Base-by-base conservation (phyloP, 2,329 filamentous ascomycete genomes). In the Ampelomyces quisqualis region DNA sequence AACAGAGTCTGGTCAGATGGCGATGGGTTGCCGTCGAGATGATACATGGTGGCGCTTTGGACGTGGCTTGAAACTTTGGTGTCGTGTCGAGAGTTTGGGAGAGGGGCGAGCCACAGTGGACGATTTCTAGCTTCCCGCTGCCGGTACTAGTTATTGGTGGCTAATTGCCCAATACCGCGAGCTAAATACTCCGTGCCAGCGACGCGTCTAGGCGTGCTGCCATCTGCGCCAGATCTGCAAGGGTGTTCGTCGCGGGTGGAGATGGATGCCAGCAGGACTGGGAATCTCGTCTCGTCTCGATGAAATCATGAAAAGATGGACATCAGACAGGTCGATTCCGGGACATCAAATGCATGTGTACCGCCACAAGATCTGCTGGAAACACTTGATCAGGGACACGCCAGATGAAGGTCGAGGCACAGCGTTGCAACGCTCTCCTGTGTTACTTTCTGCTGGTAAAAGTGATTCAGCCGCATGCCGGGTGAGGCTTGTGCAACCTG, bases 11-110 rank as follows among this genome's bases (percentile, higher is more conserved):
- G 51, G 11, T 54, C 48, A 23, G 54, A 51, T 2, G 42, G 43
- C 10, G 43, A 39, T 15, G 50, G 51, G 30, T 46, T 59, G 9
- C 49, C 54, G 36, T 61, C 57, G 19, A 61, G 47, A 33, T 61
- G 55, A 41, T 59, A 59, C 54, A 60, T 60, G 29, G 35, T 27
- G 14, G 27, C 37, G 18, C 19, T 14, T 28, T 29, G 26, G 27
- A 21, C 20, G 11, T 27, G 30, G 7, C 30, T 19, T 35, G n/a
- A 9, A 13, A 30, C n/a, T 27, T 18, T 14, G 21, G 18, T 29
- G 31, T 15, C 22, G n/a, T n/a, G n/a, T n/a, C n/a, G n/a, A n/a
- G n/a, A n/a, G n/a, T n/a, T n/a, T 13, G n/a, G 14, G 19, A 15
- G 20, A 9, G 15, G n/a, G 21, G 21, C 14, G 14, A 13, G n/a